Conservation (phyloP, 2,329 filamentous ascomycete genomes). For the Myrmaecium sp. region DNA sequence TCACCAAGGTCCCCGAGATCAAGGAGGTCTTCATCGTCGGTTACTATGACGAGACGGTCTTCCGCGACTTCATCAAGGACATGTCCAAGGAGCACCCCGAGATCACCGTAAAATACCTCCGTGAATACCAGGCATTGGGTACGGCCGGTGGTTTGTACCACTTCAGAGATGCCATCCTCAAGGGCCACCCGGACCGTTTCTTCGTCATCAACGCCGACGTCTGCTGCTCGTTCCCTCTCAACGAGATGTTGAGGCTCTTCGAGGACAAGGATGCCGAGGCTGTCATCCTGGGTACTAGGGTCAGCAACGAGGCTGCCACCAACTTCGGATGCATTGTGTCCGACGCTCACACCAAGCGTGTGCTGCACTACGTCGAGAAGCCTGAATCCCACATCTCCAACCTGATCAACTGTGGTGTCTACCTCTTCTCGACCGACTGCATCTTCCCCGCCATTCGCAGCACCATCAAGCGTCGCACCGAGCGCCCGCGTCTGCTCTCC, state of each 20-base stretch:
- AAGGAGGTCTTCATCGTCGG: constrained; percentile 96
- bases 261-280: constrained; percentile 93
- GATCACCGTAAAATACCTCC: constrained; percentile 83
- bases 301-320: constrained; percentile 75
- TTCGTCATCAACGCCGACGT: constrained; percentile 97
- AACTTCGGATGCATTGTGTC: constrained; percentile 98
- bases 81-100: constrained; percentile 69
- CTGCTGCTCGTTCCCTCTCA: constrained; percentile 94
- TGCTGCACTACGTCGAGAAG: constrained; percentile 98
- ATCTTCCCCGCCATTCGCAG: constrained; percentile 92
- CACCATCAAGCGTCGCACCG: constrained; percentile 87
- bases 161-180: constrained; percentile 96
- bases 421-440: constrained; percentile 86
- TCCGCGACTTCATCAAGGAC: constrained; percentile 96
- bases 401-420: constrained; percentile 97
- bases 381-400: constrained; percentile 95
- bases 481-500: constrained; percentile 78
- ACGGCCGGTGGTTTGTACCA: constrained; percentile 96
- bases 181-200: constrained; percentile 83
- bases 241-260: constrained; percentile 88
- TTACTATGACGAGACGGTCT: constrained; percentile 95
- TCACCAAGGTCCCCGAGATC: constrained; percentile 79
- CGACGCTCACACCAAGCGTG: constrained; percentile 81
- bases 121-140: constrained; percentile 91
- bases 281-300: constrained; percentile 83